Percentiles rank a stretch among this genome's conserved stretches.
Conservation (phyloP, 2,329 filamentous ascomycete genomes). For the Purpureocillium lavendulum region DNA sequence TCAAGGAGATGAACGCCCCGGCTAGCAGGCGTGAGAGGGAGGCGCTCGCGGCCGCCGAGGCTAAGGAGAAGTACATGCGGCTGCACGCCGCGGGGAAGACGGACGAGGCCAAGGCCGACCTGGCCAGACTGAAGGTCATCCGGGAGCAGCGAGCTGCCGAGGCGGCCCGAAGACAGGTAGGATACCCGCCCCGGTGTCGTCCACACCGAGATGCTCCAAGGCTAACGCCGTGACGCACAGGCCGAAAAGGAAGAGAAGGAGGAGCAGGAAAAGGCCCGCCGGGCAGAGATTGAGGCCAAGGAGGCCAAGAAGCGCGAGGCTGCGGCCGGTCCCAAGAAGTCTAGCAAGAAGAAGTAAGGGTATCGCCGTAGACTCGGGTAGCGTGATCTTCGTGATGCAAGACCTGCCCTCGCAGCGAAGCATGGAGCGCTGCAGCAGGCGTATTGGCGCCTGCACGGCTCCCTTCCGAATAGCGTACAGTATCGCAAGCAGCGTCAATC, state of each 20-base stretch:
- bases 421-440: too few relatives aligned
- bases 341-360: constrained; percentile 35
- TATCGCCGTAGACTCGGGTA: neutral
- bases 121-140: constrained; percentile 75
- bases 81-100: constrained; percentile 93
- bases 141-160: constrained; percentile 81
- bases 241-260: constrained; percentile 52
- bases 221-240: constrained; percentile 28
- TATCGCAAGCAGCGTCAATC: too few relatives aligned
- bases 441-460: constrained; percentile 2
- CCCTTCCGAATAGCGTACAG: neutral
- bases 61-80: constrained; percentile 85
- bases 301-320: constrained; percentile 49
- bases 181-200: neutral
- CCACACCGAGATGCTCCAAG: too few relatives aligned
- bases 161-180: constrained; percentile 70
- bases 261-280: constrained; percentile 38
- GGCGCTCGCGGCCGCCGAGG: constrained; percentile 77
- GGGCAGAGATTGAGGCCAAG: constrained; percentile 42
- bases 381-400: too few relatives aligned
- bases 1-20: constrained; percentile 44
- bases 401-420: too few relatives aligned
- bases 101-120: constrained; percentile 83
- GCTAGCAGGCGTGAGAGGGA: constrained; percentile 52
- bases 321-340: constrained; percentile 41